Evolutionary conservation across 148 eudicot species (phyloP).

Genomic region (Persicaria tinctoria): DNA sequence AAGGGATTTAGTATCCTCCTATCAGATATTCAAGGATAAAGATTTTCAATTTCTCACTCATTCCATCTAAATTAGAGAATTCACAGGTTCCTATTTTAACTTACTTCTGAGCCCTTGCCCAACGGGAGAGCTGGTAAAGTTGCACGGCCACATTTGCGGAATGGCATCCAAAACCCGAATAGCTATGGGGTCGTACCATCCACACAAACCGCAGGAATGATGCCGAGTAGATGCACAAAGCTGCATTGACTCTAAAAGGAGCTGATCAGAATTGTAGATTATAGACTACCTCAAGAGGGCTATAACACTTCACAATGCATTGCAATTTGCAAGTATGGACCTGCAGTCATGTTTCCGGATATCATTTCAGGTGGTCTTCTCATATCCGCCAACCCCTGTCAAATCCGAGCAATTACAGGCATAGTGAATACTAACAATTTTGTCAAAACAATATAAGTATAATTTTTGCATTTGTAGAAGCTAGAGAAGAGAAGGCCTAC

Average conservation of each 20-base stretch:
- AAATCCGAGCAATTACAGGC: slow-evolving; percentile 12
- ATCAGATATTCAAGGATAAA: not conserved
- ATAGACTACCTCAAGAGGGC: not conserved
- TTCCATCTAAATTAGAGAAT: not conserved
- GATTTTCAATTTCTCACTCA: not conserved
- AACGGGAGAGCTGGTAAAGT: slow-evolving; percentile 86
- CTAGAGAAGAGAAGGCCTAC: slow-evolving; percentile 28
- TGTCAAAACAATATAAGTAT: too few species aligned
- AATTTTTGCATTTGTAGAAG: not conserved
- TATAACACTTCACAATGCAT: not conserved
- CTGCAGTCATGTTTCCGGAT: slow-evolving; percentile 95
- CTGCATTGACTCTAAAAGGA: slow-evolving; percentile 37
- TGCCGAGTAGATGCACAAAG: slow-evolving; percentile 81
- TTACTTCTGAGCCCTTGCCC: slow-evolving; percentile 85
- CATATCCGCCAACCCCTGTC: slow-evolving; percentile 85
- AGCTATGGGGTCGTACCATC: slow-evolving; percentile 96
- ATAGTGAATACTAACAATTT: not conserved
- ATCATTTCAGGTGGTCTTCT: slow-evolving; percentile 88
- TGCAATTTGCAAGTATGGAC: slow-evolving; percentile 21
- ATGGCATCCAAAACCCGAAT: slow-evolving; percentile 79
- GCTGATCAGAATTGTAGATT: slow-evolving; percentile 13
- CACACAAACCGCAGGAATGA: slow-evolving; percentile 96
- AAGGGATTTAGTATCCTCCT: not conserved
- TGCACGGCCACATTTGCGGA: slow-evolving; percentile 90
- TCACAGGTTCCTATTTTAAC: not conserved